Evolutionary conservation across 176 grass and related monocot genomes (phyloP), one percentile per base, ranked within the genome.

Genomic region (maize (Zea mays)): DNA sequence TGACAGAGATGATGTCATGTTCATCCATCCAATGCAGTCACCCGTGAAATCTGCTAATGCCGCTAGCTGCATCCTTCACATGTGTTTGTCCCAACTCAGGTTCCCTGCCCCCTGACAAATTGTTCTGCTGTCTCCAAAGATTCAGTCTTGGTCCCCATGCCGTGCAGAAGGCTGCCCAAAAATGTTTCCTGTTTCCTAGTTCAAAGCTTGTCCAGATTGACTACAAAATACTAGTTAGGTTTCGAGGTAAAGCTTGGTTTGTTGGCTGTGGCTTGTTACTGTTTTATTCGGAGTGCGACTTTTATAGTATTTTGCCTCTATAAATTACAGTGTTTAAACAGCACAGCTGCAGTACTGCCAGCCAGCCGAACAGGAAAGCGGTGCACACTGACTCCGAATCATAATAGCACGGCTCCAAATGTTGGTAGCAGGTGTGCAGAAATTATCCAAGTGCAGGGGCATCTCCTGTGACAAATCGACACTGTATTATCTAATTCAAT

Each of bases 101-200:
- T 2, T 50, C 38, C 13, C 38, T 49, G 33, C 13, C 16, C 48
- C 33, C 47, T 56, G 58, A 45, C 75, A 64, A 72, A 85, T 65
- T 78, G 10, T 55, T 84, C 56, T 19, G 57, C 76, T 52, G 44
- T 63, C 66, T 62, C 19, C 43, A 78, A 77, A 84, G n/a, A 62
- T 77, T 62, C 44, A 84, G 36, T 43, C 73, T 62, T 38, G 65
- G 40, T 57, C 27, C 49, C 47, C 72, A 16, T 60, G 39, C 16
- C 62, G 4, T 48, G 33, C 60, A 58, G 44, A 10, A 36, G 7
- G 51, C 36, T 34, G 44, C 65, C 13, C 56, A 72, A 72, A 72
- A 54, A 75, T 58, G 16, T 37, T 12, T 39, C 42, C 2, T 75
- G 48, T 67, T 51, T 75, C 10, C 44, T 69, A 40, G 34, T 72